Base-by-base conservation (phyloP, 208 protist species). In the Vickermania ingenoplastis region DNA sequence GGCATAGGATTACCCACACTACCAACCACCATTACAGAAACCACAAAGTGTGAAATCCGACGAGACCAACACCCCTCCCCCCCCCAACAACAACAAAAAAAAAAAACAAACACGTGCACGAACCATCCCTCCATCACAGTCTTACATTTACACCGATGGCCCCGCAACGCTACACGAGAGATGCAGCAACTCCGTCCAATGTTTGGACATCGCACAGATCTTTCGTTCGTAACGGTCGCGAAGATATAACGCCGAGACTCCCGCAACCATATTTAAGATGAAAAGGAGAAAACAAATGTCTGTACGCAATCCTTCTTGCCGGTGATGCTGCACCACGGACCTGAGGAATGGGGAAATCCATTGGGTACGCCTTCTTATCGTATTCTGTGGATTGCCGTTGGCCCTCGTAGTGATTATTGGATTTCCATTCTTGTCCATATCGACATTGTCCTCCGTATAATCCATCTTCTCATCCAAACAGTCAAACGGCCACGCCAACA, bases 371-470 rank as follows among this genome's bases (percentile, higher is more conserved):
- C 36, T 63, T 21, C 41, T 59, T 63, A 29, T 59, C n/a, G 21
- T 75, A 75, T n/a, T 54, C 28, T 21, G 51, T 17, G 11, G 55
- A 64, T n/a, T n/a, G n/a, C n/a, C n/a, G n/a, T n/a, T n/a, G n/a
- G n/a, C n/a, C n/a, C n/a, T n/a, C n/a, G n/a, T n/a, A n/a, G n/a
- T n/a, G n/a, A n/a, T n/a, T n/a, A n/a, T n/a, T n/a, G n/a, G n/a
- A n/a, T n/a, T n/a, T n/a, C n/a, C n/a, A n/a, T n/a, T n/a, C n/a
- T n/a, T n/a, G n/a, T n/a, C n/a, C n/a, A n/a, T n/a, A n/a, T n/a
- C n/a, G n/a, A n/a, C n/a, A n/a, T n/a, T n/a, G n/a, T n/a, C n/a
- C n/a, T n/a, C n/a, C n/a, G n/a, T n/a, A n/a, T n/a, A n/a, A n/a
- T n/a, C n/a, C n/a, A n/a, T n/a, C n/a, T n/a, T n/a, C n/a, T n/a